A percentile compares a stretch with the other conserved stretches of the same genome.
These are phyloP conservation scores for Quercus tomentella DNA, from an alignment of 331 rosid genomes.

Conservation along the genomic window DNA sequence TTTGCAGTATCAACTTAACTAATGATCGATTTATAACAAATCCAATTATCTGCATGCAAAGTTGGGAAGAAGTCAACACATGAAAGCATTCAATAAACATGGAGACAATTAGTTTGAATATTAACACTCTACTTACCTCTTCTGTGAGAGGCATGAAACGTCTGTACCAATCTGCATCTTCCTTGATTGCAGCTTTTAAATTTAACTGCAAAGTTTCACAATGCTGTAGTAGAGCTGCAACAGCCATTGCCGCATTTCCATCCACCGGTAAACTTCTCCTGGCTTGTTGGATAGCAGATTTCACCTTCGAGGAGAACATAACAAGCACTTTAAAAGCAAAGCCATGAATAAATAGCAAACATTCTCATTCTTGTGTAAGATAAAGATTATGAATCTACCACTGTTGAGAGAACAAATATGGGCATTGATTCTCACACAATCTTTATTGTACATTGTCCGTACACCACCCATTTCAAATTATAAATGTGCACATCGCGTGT, in stretches of 20 bases:
- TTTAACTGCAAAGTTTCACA: constrained; percentile 65
- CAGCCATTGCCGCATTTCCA: constrained; percentile 68
- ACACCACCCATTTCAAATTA: too few species aligned
- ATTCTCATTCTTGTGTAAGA: background rate
- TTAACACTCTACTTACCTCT: constrained; percentile 51
- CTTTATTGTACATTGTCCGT: too few species aligned
- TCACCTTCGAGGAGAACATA: constrained; percentile 55
- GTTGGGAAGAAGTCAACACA: constrained; percentile 1
- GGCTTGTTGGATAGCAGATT: constrained; percentile 63
- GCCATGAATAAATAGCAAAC: background rate
- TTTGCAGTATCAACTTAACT: constrained; percentile 63
- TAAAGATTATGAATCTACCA: background rate
- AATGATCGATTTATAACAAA: constrained; percentile 63
- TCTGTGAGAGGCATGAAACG: constrained; percentile 89
- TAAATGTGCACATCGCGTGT: too few species aligned
- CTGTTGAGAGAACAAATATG: background rate
- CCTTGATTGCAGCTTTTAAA: constrained; percentile 62
- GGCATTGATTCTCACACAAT: too few species aligned
- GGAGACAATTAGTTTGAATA: constrained; percentile 13
- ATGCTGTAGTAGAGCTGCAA: constrained; percentile 55
- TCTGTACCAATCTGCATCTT: constrained; percentile 63
- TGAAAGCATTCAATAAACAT: constrained; percentile 11
- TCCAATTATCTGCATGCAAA: constrained; percentile 64
- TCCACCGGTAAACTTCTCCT: constrained; percentile 50
- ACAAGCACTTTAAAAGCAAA: constrained; percentile 20